Evolutionary conservation across 2,329 filamentous ascomycete genomes (phyloP).

Genomic region (Pyrenophora graminea): DNA sequence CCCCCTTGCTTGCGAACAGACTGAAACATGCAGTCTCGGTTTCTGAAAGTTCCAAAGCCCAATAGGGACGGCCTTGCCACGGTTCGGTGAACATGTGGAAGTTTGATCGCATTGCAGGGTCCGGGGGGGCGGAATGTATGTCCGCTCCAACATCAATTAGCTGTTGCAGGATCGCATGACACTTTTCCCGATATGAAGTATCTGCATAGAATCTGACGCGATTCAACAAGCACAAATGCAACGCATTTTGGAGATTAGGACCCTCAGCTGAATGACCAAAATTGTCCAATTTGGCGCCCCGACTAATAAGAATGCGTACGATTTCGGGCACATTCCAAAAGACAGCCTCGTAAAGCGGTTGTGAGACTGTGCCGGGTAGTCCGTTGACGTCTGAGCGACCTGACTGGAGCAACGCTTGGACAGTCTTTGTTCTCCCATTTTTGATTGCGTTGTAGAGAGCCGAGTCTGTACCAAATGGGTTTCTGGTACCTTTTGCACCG

Average conservation of each 20-base stretch:
- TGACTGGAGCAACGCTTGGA: conserved; percentile 31
- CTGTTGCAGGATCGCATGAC: conserved; percentile 33
- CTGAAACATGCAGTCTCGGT: conserved; percentile 35
- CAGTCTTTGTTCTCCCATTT: conserved; percentile 36
- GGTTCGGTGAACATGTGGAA: conserved; percentile 38
- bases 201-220: conserved; percentile 26
- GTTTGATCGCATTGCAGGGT: conserved; percentile 17
- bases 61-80: conserved; percentile 32
- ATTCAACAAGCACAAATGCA: conserved; percentile 36
- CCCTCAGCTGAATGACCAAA: conserved; percentile 11
- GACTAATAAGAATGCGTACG: conserved; percentile 35
- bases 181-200: conserved; percentile 16
- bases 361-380: conserved; percentile 30
- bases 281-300: conserved; percentile 37
- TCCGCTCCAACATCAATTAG: conserved; percentile 38
- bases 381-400: conserved; percentile 35
- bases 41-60: conserved; percentile 26
- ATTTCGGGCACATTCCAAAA: conserved; percentile 39
- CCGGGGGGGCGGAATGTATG: conserved; percentile 25
- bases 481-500: conserved; percentile 35
- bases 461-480: conserved; percentile 40
- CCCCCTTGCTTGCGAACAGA: conserved; percentile 33
- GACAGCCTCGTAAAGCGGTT: conserved; percentile 37
- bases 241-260: conserved; percentile 19
- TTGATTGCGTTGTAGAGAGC: conserved; percentile 45